A percentile compares a stretch with the other conserved stretches of the same genome.
Conservation (phyloP, 495 filamentous ascomycete species). For the Rhizodiscina lignyota region DNA sequence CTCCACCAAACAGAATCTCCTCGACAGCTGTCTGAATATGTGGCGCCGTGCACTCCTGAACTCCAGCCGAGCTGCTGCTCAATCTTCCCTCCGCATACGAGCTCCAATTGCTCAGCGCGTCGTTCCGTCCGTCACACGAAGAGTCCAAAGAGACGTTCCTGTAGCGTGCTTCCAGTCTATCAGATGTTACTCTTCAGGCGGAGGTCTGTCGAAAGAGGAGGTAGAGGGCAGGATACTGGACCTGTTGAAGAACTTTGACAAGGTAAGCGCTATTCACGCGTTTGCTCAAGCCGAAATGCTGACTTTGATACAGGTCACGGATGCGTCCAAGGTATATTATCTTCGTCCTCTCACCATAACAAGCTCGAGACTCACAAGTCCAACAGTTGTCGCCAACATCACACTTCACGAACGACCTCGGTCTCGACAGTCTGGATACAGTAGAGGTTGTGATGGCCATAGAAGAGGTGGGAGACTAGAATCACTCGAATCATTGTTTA, state of each 20-base stretch:
- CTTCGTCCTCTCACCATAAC: neutral
- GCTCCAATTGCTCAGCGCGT: slow-evolving; percentile 39
- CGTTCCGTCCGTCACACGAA: too few species aligned
- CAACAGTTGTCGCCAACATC: slow-evolving; percentile 58
- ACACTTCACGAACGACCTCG: slow-evolving; percentile 92
- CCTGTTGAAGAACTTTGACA: slow-evolving; percentile 88
- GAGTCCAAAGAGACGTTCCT: too few species aligned
- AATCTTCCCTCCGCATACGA: slow-evolving; percentile 33
- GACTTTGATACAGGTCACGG: slow-evolving; percentile 19
- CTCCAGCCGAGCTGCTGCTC: too few species aligned
- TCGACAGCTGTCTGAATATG: too few species aligned
- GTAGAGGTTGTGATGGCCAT: slow-evolving; percentile 99
- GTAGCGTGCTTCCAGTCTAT: slow-evolving; percentile 40
- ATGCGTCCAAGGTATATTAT: slow-evolving; percentile 25
- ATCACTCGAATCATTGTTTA: neutral
- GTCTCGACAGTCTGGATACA: slow-evolving; percentile 89
- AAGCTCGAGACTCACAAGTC: slow-evolving; percentile 5
- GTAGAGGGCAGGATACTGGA: slow-evolving; percentile 86
- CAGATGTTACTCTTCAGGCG: slow-evolving; percentile 73
- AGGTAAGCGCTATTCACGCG: too few species aligned
- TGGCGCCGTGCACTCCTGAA: too few species aligned
- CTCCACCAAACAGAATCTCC: too few species aligned
- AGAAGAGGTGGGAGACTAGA: slow-evolving; percentile 61
- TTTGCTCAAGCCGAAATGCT: too few species aligned
- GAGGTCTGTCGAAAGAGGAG: slow-evolving; percentile 60